Percentiles rank a stretch among this genome's conserved stretches.
These are phyloP conservation scores for Chlamydomonas asymmetrica DNA, from an alignment of 139 green algal species.

Conservation along the genomic window DNA sequence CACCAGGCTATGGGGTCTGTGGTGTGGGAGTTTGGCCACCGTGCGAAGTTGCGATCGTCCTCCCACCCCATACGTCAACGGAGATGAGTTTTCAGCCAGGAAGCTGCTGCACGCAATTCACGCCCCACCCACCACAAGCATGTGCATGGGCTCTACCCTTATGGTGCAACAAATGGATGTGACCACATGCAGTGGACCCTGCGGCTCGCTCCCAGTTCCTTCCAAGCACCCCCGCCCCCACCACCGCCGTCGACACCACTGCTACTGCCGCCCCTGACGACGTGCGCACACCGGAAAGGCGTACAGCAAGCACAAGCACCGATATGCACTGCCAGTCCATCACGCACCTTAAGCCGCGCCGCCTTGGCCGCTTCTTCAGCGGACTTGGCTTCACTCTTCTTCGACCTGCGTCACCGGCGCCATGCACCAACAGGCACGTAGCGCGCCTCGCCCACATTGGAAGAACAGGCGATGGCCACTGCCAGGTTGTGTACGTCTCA, in stretches of 20 bases:
- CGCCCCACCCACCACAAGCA: neutral
- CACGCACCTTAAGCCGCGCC: constrained; percentile 37
- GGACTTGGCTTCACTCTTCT: constrained; percentile 32
- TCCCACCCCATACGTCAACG: too few relatives aligned
- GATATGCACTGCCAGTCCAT: too few relatives aligned
- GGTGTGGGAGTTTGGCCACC: too few relatives aligned
- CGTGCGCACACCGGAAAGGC: neutral
- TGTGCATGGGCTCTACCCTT: neutral
- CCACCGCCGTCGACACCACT: neutral
- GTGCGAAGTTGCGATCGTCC: too few relatives aligned
- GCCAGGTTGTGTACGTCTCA: neutral
- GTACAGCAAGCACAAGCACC: neutral
- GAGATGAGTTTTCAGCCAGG: neutral
- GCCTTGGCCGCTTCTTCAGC: constrained; percentile 49
- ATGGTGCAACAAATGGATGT: neutral
- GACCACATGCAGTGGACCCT: neutral
- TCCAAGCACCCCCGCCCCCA: neutral
- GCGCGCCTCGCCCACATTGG: neutral
- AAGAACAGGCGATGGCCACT: neutral
- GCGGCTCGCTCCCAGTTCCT: neutral
- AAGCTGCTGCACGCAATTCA: neutral
- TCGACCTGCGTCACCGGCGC: constrained; percentile 8
- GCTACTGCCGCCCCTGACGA: neutral
- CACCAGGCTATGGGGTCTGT: too few relatives aligned
- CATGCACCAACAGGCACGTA: neutral